phyloP scores from a whole-genome alignment of 768 basidiomycete species.

The Tephrocybe sp. region DNA sequence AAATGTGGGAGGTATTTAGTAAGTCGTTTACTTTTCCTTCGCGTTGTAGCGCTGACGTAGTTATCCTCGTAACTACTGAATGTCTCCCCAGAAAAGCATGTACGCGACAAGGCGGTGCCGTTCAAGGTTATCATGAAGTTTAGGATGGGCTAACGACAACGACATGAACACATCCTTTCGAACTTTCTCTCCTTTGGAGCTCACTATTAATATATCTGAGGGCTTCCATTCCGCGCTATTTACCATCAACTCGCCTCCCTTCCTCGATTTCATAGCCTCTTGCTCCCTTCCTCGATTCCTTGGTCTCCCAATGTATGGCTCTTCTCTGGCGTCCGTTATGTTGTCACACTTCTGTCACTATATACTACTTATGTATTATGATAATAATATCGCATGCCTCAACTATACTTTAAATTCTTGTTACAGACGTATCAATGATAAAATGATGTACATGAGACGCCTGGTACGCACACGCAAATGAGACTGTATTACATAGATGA shows the following conservation, averaged over 20 bases:
- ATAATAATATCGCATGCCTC: slow-evolving; percentile 10
- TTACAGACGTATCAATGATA: slow-evolving; percentile 10
- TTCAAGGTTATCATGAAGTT: slow-evolving; percentile 76
- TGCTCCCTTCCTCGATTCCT: no score
- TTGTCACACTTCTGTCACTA: no score
- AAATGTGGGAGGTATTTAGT: slow-evolving; percentile 75
- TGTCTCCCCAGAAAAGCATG: slow-evolving; percentile 60
- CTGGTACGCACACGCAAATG: background rate
- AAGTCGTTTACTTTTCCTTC: slow-evolving; percentile 20
- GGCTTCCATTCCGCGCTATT: no score
- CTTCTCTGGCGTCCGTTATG: no score
- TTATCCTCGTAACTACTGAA: slow-evolving; percentile 58
- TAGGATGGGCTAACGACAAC: slow-evolving; percentile 54
- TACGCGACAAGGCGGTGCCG: slow-evolving; percentile 69
- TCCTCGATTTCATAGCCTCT: no score
- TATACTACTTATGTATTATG: no score
- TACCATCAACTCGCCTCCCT: no score
- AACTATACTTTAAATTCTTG: slow-evolving; percentile 15
- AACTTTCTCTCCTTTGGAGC: no score
- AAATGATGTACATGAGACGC: slow-evolving; percentile 5
- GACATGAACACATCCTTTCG: no score
- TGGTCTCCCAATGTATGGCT: no score
- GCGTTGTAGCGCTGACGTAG: background rate
- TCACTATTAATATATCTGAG: no score
- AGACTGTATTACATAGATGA: background rate